phyloP scores from a whole-genome alignment of 768 basidiomycete species.

The Podaxis pistillaris region DNA sequence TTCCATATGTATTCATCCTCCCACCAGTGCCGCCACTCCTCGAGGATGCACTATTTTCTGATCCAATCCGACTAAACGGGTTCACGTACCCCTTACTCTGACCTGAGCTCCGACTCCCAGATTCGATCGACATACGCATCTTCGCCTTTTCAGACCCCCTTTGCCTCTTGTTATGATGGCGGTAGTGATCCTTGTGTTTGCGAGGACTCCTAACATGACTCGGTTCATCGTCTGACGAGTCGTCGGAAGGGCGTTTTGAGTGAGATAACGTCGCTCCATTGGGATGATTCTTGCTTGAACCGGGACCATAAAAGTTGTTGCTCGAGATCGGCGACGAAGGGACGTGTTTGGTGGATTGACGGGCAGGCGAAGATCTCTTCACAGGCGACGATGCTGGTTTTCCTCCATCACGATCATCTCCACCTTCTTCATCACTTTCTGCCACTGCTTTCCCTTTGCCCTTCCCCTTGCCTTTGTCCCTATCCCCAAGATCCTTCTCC shows the following conservation, averaged over 20 bases:
- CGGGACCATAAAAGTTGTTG: slow-evolving; percentile 14
- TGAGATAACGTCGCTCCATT: neutral
- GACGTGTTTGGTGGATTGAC: neutral
- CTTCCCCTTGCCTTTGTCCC: neutral
- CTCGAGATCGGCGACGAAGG: slow-evolving; percentile 15
- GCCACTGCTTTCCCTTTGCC: slow-evolving; percentile 3
- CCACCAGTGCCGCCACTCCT: slow-evolving; percentile 5
- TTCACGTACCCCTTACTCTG: slow-evolving; percentile 1
- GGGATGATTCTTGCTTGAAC: neutral
- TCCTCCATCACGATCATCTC: neutral
- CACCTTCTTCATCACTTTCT: slow-evolving; percentile 17
- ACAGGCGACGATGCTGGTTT: slow-evolving; percentile 11
- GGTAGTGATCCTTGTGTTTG: neutral
- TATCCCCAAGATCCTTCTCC: neutral
- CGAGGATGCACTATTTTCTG: slow-evolving; percentile 3
- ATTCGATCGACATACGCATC: slow-evolving; percentile 4
- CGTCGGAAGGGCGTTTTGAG: neutral
- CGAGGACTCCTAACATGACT: neutral
- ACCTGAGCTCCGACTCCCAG: neutral
- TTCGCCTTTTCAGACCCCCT: neutral
- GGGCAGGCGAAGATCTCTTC: neutral
- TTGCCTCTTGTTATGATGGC: neutral
- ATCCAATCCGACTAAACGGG: slow-evolving; percentile 7
- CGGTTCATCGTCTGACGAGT: neutral
- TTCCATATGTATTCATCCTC: slow-evolving; percentile 15